phyloP scores from a whole-genome alignment of 164 flowering plant species.

The Stephania japonica region DNA sequence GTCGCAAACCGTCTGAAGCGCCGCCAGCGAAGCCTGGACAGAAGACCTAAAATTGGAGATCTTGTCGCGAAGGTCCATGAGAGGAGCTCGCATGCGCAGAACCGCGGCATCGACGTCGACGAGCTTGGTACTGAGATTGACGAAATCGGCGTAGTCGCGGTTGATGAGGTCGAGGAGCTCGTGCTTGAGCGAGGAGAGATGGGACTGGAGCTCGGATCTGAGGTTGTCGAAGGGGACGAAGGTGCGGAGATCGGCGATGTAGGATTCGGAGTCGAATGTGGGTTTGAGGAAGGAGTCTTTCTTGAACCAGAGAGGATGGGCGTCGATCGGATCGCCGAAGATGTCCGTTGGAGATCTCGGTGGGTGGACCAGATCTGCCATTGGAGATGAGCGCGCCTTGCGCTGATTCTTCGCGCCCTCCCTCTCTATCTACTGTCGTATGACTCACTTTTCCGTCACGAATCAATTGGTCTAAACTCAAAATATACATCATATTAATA shows the following conservation, averaged over 20 bases:
- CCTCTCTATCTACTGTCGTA: too few species aligned
- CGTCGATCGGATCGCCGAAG: constrained; percentile 75
- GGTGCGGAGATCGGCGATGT: constrained; percentile 87
- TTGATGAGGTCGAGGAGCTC: constrained; percentile 92
- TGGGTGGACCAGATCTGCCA: constrained; percentile 12
- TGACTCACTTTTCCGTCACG: too few species aligned
- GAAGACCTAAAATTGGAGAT: constrained; percentile 33
- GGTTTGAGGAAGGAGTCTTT: constrained; percentile 50
- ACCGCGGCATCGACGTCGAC: constrained; percentile 80
- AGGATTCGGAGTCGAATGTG: constrained; percentile 68
- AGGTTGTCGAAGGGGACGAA: constrained; percentile 94
- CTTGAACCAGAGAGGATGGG: constrained; percentile 87
- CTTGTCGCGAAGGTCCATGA: constrained; percentile 71
- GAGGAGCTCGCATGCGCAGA: constrained; percentile 88
- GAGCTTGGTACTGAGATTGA: constrained; percentile 87
- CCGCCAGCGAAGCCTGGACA: constrained; percentile 22
- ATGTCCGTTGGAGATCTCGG: constrained; percentile 38
- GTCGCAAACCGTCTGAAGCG: constrained; percentile 52
- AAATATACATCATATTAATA: too few species aligned
- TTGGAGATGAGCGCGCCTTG: background rate
- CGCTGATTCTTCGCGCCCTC: background rate
- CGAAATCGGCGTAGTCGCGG: constrained; percentile 88
- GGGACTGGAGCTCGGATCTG: constrained; percentile 74
- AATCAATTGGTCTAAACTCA: too few species aligned
- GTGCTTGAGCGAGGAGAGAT: constrained; percentile 68